phyloP scores from a whole-genome alignment of 345 rosid genomes.

The Brassica incana region DNA sequence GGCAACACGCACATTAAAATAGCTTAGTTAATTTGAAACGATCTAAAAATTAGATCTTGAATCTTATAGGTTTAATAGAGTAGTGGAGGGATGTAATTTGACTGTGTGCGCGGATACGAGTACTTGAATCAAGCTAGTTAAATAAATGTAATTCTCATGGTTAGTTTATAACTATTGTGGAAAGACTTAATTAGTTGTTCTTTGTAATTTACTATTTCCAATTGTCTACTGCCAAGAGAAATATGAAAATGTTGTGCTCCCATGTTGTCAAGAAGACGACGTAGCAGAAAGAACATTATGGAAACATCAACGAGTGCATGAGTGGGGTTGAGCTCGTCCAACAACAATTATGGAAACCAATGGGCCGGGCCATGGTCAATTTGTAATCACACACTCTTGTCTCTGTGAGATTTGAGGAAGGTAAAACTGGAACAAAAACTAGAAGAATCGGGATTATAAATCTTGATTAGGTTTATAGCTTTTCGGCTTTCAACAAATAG shows the following conservation, averaged over 20 bases:
- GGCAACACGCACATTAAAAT: not conserved
- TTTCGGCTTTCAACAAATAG: not conserved
- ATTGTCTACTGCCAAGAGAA: not conserved
- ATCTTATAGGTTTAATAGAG: not conserved
- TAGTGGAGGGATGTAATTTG: not conserved
- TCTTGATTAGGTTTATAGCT: not conserved
- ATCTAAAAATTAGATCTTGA: not conserved
- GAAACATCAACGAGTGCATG: not conserved
- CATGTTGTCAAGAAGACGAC: not conserved
- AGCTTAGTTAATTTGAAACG: not conserved
- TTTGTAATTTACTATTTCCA: not conserved
- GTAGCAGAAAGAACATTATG: not conserved
- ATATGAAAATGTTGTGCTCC: not conserved
- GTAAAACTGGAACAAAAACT: not conserved
- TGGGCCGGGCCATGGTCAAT: slow-evolving; percentile 11
- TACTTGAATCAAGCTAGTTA: not conserved
- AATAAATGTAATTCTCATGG: not conserved
- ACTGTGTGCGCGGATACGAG: not conserved
- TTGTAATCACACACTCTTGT: not conserved
- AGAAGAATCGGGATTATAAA: not conserved
- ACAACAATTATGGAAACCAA: not conserved
- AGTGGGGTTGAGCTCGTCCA: not conserved
- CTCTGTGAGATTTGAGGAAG: not conserved
- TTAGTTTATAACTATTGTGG: not conserved
- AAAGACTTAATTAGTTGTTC: not conserved